Evolutionary conservation across 805 yeast species (phyloP).

Genomic region (Saturnispora serradocipensis): DNA sequence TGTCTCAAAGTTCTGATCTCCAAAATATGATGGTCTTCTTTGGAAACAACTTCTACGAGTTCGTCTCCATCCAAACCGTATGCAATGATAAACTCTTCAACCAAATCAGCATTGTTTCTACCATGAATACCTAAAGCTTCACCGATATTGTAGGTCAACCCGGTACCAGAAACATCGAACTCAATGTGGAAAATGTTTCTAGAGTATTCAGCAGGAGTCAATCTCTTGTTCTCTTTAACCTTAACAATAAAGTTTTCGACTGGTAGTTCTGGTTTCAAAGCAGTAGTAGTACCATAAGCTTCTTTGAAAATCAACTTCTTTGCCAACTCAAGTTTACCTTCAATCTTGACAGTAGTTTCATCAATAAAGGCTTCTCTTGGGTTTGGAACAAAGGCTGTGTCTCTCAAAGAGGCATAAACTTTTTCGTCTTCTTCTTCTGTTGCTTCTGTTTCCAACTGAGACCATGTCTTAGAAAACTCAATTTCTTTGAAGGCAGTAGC

Average conservation of each 20-base stretch:
- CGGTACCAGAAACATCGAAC: conserved; percentile 85
- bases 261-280: conserved; percentile 84
- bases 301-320: conserved; percentile 74
- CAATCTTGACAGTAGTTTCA: conserved; percentile 32
- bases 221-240: conserved; percentile 85
- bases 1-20: conserved; percentile 82
- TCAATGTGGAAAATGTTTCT: conserved; percentile 96
- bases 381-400: conserved; percentile 58
- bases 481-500: conserved; percentile 35
- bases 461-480: conserved; percentile 27
- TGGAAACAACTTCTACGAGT: conserved; percentile 61
- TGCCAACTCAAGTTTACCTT: conserved; percentile 39
- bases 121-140: conserved; percentile 97
- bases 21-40: conserved; percentile 44
- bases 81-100: conserved; percentile 55
- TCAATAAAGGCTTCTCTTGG: conserved; percentile 42
- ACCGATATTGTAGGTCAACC: conserved; percentile 85
- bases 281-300: conserved; percentile 50
- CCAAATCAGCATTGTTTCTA: conserved; percentile 59
- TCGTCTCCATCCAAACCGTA: conserved; percentile 68
- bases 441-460: conserved; percentile 13
- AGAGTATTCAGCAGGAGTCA: conserved; percentile 82
- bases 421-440: conserved; percentile 32
- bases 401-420: conserved; percentile 36
- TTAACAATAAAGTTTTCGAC: conserved; percentile 76